phyloP scores from a whole-genome alignment of 371 early-diverging fungal species.

The Dichotomocladium elegans region DNA sequence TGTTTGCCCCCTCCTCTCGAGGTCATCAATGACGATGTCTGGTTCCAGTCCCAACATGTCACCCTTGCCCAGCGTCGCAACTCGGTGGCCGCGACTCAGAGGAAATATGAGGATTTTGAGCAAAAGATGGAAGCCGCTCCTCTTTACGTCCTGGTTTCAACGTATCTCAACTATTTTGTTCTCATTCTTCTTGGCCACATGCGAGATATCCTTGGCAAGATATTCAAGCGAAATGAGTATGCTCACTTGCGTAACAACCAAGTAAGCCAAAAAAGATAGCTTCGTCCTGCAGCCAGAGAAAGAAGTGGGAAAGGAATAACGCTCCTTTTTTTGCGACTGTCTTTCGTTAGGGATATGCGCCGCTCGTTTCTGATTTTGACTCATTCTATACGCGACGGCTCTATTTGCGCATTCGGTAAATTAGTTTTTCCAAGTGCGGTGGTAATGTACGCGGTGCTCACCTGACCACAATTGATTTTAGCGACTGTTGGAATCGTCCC shows the following conservation, averaged over 20 bases:
- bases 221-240: slow-evolving; percentile 68
- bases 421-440: background rate
- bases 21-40: slow-evolving; percentile 10
- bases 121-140: slow-evolving; percentile 40
- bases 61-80: slow-evolving; percentile 47
- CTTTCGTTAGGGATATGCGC: slow-evolving; percentile 74
- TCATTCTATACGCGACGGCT: slow-evolving; percentile 96
- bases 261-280: slow-evolving; percentile 46
- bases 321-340: too few species aligned
- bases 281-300: background rate
- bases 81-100: slow-evolving; percentile 42
- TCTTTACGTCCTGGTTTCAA: slow-evolving; percentile 80
- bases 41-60: slow-evolving; percentile 13
- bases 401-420: slow-evolving; percentile 83
- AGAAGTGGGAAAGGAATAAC: background rate
- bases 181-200: slow-evolving; percentile 93
- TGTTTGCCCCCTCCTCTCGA: slow-evolving; percentile 3
- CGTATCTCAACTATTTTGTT: slow-evolving; percentile 94
- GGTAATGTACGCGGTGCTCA: background rate
- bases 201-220: slow-evolving; percentile 85
- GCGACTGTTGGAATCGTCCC: slow-evolving; percentile 98
- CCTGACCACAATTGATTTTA: slow-evolving; percentile 1
- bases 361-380: slow-evolving; percentile 93
- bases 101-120: slow-evolving; percentile 21
- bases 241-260: slow-evolving; percentile 68